Evolutionary conservation across 164 flowering plant species (phyloP).

Genomic region (Saururus chinensis): DNA sequence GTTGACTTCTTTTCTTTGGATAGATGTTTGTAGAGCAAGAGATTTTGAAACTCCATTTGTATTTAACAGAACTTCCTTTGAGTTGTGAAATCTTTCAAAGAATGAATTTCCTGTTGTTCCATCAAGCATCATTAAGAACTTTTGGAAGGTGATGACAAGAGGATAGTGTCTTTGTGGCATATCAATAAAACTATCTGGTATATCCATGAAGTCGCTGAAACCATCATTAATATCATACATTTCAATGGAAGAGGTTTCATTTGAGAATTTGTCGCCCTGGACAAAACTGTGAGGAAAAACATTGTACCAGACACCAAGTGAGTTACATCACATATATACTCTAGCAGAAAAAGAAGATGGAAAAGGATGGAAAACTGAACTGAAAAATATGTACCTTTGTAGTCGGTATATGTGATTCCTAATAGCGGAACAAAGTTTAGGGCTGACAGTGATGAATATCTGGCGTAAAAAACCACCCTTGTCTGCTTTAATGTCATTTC

Average conservation of each 20-base stretch:
- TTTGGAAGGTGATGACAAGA: slow-evolving; percentile 57
- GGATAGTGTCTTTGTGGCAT: slow-evolving; percentile 40
- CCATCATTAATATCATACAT: slow-evolving; percentile 30
- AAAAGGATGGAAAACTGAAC: not conserved
- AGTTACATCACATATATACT: not conserved
- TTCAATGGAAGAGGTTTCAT: slow-evolving; percentile 16
- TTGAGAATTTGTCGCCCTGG: slow-evolving; percentile 16
- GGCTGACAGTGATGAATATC: slow-evolving; percentile 78
- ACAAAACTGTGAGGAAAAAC: slow-evolving; percentile 31
- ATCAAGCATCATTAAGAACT: slow-evolving; percentile 80
- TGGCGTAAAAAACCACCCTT: slow-evolving; percentile 32
- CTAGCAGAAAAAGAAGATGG: not conserved
- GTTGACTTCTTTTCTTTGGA: slow-evolving; percentile 43
- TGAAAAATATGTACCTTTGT: slow-evolving; percentile 38
- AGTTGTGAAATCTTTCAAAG: slow-evolving; percentile 39
- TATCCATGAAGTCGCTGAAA: slow-evolving; percentile 28
- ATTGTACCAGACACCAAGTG: not conserved
- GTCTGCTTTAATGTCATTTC: slow-evolving; percentile 1
- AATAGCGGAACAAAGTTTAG: slow-evolving; percentile 59
- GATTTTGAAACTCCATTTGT: slow-evolving; percentile 20
- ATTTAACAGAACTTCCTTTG: slow-evolving; percentile 11
- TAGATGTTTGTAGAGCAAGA: slow-evolving; percentile 31
- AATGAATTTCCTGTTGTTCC: slow-evolving; percentile 48
- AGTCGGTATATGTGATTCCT: slow-evolving; percentile 44
- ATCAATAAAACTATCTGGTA: slow-evolving; percentile 47